phyloP scores from a whole-genome alignment of 441 rosid genomes.

The Pelargonium citronellum region DNA sequence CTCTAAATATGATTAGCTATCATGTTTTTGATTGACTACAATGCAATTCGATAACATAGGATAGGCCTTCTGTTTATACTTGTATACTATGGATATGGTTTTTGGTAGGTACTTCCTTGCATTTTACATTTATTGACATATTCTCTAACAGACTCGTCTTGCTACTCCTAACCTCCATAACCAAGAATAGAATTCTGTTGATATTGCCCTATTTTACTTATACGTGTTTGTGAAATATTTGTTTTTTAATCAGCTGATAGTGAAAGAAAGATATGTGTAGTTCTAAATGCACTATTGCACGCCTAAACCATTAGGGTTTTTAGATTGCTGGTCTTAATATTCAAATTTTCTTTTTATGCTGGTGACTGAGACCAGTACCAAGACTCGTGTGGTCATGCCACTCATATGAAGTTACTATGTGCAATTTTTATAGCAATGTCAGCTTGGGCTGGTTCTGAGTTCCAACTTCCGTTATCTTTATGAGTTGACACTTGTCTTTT shows the following conservation, averaged over 20 bases:
- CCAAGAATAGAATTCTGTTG: background rate
- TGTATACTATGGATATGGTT: background rate
- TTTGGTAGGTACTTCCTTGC: background rate
- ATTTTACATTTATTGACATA: background rate
- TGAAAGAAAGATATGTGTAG: background rate
- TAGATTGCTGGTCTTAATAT: background rate
- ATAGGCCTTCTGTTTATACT: background rate
- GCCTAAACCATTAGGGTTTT: background rate
- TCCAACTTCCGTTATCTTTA: slow-evolving; percentile 11
- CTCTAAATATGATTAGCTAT: background rate
- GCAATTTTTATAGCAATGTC: background rate
- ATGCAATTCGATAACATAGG: background rate
- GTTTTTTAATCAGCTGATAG: too few relatives aligned
- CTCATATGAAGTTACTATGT: background rate
- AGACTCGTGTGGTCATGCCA: background rate
- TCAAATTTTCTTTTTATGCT: background rate
- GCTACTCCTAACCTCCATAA: slow-evolving; percentile 4
- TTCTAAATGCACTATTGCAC: background rate
- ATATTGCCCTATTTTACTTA: background rate
- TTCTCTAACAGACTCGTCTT: background rate
- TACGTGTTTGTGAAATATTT: too few relatives aligned
- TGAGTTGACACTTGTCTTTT: slow-evolving; percentile 21
- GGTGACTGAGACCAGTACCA: background rate
- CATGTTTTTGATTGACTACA: background rate
- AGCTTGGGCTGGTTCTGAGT: background rate